phyloP scores from a whole-genome alignment of 371 early-diverging fungal genomes.

The Mucor piriformis region DNA sequence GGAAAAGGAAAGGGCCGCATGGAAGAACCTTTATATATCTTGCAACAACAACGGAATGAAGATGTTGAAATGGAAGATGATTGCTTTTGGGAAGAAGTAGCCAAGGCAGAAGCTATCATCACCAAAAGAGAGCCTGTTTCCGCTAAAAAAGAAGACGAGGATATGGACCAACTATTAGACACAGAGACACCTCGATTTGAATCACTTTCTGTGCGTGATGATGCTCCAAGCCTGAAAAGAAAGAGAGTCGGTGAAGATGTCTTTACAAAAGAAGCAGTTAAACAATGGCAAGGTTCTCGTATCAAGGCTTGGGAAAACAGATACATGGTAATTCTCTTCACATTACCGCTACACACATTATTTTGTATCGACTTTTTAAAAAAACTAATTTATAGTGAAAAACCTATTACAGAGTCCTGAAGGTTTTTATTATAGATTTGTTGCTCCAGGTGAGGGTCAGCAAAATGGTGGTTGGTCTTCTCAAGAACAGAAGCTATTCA shows the following conservation, averaged over 20 bases:
- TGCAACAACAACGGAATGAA: background rate
- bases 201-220: slow-evolving; percentile 13
- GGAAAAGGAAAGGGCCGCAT: slow-evolving; percentile 11
- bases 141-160: background rate
- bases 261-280: slow-evolving; percentile 55
- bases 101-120: background rate
- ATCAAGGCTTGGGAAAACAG: slow-evolving; percentile 65
- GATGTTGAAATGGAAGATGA: slow-evolving; percentile 13
- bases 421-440: slow-evolving; percentile 75
- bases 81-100: slow-evolving; percentile 8
- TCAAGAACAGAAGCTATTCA: slow-evolving; percentile 53
- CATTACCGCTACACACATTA: no score
- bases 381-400: slow-evolving; percentile 1
- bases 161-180: slow-evolving; percentile 6
- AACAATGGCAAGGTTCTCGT: slow-evolving; percentile 61
- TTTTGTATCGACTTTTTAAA: no score
- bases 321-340: slow-evolving; percentile 31
- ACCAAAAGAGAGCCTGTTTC: background rate
- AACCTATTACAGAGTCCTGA: slow-evolving; percentile 48
- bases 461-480: slow-evolving; percentile 59
- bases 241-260: slow-evolving; percentile 53
- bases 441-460: slow-evolving; percentile 62
- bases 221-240: slow-evolving; percentile 3
- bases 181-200: slow-evolving; percentile 13
- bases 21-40: background rate